Evolutionary conservation across 257 asterid genomes (phyloP), one percentile per base, ranked within the genome.

Genomic region (Anisodus acutangulus): DNA sequence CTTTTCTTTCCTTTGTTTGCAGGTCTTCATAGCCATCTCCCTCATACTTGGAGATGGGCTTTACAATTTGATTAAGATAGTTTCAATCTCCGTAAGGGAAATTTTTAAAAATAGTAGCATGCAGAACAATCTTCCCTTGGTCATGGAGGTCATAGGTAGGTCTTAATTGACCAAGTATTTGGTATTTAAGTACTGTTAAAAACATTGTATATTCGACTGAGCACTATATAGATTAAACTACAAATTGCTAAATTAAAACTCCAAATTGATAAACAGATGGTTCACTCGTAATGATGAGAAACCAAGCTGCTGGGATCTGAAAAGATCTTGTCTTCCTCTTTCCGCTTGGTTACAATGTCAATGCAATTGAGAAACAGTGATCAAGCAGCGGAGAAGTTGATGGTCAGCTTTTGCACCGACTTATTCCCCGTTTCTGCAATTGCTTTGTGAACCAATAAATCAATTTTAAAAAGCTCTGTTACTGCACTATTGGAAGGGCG

Each of bases 1-100:
- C 35, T 80, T 58, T 63, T 86, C 57, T 51, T 84, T 81, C 62
- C 54, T 79, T 58, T 78, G 76, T 64, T 80, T 78, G 45, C 94
- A 94, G 99, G 98, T 96, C 79, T 94, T 96, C 89, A 90, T 96
- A 80, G 97, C 98, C 71, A 94, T 92, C 88, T 86, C 98, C 64
- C 93, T 95, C 55, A 94, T 95, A 81, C 93, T 96, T 67, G 99
- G 99, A 16, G 99, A 96, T 88, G 98, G 99, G 64, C 90, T 96
- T 87, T 96, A 96, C 91, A 96, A 96, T 90, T 89, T 96, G 93
- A 78, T 92, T 62, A 96, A 96, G 92, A 94, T 94, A 80, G 88
- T 96, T 79, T 71, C 88, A 72, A 92, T 93, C 70, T 91, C 99
- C 47, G 13, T 91, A 43, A 90, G 82, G 88, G 97, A 92, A 89